These are phyloP conservation scores for Exophiala oligosperma DNA, from an alignment of 2,329 filamentous ascomycete species.

Conservation along the genomic window DNA sequence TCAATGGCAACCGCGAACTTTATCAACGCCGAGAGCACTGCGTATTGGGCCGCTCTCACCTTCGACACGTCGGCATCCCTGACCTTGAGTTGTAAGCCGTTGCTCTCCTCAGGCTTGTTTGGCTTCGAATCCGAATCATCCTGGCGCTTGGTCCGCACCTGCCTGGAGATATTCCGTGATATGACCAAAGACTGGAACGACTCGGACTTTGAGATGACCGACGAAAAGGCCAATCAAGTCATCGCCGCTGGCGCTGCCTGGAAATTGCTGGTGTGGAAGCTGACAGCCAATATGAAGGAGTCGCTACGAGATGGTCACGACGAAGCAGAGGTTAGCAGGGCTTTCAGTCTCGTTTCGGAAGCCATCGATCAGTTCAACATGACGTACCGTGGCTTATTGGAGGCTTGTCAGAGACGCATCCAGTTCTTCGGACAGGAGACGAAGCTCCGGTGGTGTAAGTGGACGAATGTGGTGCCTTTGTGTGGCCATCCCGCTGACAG, in stretches of 20 bases:
- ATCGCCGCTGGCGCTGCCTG: slow-evolving; percentile 33
- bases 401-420: slow-evolving; percentile 33
- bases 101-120: slow-evolving; percentile 41
- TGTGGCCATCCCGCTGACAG: neutral
- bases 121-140: slow-evolving; percentile 32
- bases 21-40: slow-evolving; percentile 41
- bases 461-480: neutral
- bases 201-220: slow-evolving; percentile 30
- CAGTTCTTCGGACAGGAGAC: slow-evolving; percentile 35
- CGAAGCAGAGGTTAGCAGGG: slow-evolving; percentile 32
- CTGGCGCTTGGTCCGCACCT: slow-evolving; percentile 33
- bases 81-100: slow-evolving; percentile 41
- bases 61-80: slow-evolving; percentile 46
- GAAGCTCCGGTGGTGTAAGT: slow-evolving; percentile 35
- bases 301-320: slow-evolving; percentile 35
- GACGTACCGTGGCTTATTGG: slow-evolving; percentile 32
- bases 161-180: slow-evolving; percentile 32
- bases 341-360: slow-evolving; percentile 31
- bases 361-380: slow-evolving; percentile 33
- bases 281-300: slow-evolving; percentile 34
- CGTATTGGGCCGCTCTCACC: slow-evolving; percentile 45
- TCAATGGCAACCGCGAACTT: slow-evolving; percentile 35
- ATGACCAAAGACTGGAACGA: slow-evolving; percentile 30
- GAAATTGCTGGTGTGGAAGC: slow-evolving; percentile 35
- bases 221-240: slow-evolving; percentile 34